Percentiles rank a stretch among this genome's conserved stretches.
phyloP scores from a whole-genome alignment of 495 filamentous ascomycete genomes.

The Pseudoneurospora amorphoporcata region DNA sequence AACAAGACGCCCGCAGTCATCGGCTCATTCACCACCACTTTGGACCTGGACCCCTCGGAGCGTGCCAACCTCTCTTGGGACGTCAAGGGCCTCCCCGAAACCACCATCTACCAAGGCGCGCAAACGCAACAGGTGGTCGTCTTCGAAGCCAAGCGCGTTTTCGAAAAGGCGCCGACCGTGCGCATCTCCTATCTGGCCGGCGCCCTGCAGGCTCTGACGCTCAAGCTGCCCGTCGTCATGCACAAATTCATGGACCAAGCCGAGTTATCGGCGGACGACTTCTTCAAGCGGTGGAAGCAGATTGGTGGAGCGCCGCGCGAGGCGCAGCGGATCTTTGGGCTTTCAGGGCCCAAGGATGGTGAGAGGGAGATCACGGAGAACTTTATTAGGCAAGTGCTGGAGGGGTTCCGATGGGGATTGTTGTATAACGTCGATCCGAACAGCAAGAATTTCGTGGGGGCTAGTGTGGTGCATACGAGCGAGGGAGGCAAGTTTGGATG shows the following conservation, averaged over 20 bases:
- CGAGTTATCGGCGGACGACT: constrained; percentile 73
- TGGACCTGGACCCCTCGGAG: constrained; percentile 66
- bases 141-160: constrained; percentile 76
- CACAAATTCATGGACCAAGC: constrained; percentile 97
- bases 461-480: constrained; percentile 76
- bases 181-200: constrained; percentile 90
- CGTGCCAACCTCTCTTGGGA: constrained; percentile 65
- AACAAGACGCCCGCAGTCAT: constrained; percentile 82
- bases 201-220: constrained; percentile 82
- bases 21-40: constrained; percentile 83
- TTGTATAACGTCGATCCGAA: constrained; percentile 83
- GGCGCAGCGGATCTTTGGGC: constrained; percentile 72
- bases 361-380: constrained; percentile 40
- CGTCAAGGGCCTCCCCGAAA: constrained; percentile 80
- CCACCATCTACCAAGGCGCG: constrained; percentile 56
- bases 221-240: constrained; percentile 78
- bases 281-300: constrained; percentile 98
- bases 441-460: constrained; percentile 83
- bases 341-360: constrained; percentile 37
- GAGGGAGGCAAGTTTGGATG: constrained; percentile 87
- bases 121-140: constrained; percentile 93
- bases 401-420: constrained; percentile 82
- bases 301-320: constrained; percentile 85
- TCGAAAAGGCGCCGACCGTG: constrained; percentile 79
- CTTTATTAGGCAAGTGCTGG: constrained; percentile 58